Evolutionary conservation across 2,329 filamentous ascomycete species (phyloP).

Genomic region (Botryotinia convoluta): DNA sequence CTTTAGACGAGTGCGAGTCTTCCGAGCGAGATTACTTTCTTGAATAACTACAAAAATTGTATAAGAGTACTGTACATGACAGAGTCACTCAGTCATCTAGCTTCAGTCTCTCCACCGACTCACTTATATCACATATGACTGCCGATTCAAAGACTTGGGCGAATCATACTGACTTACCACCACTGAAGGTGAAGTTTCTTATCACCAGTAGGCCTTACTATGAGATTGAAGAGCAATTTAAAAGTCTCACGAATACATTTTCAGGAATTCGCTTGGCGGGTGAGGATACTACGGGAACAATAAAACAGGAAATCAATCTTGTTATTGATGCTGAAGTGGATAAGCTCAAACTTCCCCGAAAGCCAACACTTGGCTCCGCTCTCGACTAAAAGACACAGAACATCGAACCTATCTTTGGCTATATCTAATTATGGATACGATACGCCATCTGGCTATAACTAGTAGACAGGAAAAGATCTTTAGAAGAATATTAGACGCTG

Average conservation of each 20-base stretch:
- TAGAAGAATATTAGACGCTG: not conserved
- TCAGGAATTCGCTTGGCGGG: constrained; percentile 4
- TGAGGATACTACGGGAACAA: constrained; percentile 1
- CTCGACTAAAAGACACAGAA: not conserved
- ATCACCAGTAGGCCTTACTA: constrained; percentile 16
- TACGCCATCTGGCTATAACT: not conserved
- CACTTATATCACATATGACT: not conserved
- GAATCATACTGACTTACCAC: not conserved
- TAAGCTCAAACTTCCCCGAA: not conserved
- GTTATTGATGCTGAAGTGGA: constrained; percentile 10
- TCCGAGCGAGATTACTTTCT: not conserved
- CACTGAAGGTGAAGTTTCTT: not conserved
- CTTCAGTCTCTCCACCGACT: not conserved
- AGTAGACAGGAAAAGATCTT: not conserved
- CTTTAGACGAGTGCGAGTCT: not conserved
- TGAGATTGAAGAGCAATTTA: constrained; percentile 8
- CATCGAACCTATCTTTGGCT: constrained; percentile 19
- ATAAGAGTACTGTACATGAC: not conserved
- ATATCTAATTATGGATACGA: constrained; percentile 5
- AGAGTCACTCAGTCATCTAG: not conserved
- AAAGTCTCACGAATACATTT: not conserved
- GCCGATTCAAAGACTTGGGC: not conserved
- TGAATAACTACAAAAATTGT: not conserved
- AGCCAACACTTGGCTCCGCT: no score
- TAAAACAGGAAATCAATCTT: constrained; percentile 14